These are phyloP conservation scores for Zizania latifolia DNA, from an alignment of 176 grass and related monocot genomes.

Conservation along the genomic window DNA sequence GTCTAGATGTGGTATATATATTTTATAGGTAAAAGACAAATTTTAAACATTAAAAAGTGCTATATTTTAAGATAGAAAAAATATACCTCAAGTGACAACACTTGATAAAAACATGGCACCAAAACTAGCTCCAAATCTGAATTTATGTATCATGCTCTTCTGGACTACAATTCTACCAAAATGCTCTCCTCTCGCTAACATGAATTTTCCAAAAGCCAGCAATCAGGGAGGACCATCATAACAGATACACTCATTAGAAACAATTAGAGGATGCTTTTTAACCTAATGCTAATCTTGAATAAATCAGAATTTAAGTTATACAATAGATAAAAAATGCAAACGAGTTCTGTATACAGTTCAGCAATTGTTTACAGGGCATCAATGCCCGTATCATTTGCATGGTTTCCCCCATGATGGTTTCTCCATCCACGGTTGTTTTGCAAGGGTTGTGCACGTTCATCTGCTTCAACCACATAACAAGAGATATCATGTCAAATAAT, in stretches of 20 bases:
- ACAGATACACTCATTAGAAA: background rate
- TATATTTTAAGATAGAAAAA: too few species aligned
- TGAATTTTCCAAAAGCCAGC: background rate
- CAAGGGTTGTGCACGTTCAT: conserved; percentile 26
- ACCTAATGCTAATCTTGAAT: conserved; percentile 28
- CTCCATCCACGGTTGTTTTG: conserved; percentile 43
- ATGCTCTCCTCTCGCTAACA: background rate
- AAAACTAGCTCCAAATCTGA: conserved; percentile 4
- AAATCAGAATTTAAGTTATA: conserved; percentile 19
- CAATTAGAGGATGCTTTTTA: background rate
- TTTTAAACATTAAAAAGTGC: too few species aligned
- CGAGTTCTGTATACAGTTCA: conserved; percentile 15
- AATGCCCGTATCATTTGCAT: conserved; percentile 24
- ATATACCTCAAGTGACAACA: background rate
- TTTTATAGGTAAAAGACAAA: too few species aligned
- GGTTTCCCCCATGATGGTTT: conserved; percentile 23
- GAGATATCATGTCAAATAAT: background rate
- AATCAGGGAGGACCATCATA: background rate
- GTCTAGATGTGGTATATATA: too few species aligned
- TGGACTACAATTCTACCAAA: conserved; percentile 9
- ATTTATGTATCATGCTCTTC: conserved; percentile 11
- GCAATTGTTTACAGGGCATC: conserved; percentile 26
- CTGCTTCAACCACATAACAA: conserved; percentile 9
- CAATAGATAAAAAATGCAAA: conserved; percentile 8
- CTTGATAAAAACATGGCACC: background rate